These are phyloP conservation scores for Calonectria ilicicola DNA, from an alignment of 2,329 filamentous ascomycete genomes.

Conservation along the genomic window DNA sequence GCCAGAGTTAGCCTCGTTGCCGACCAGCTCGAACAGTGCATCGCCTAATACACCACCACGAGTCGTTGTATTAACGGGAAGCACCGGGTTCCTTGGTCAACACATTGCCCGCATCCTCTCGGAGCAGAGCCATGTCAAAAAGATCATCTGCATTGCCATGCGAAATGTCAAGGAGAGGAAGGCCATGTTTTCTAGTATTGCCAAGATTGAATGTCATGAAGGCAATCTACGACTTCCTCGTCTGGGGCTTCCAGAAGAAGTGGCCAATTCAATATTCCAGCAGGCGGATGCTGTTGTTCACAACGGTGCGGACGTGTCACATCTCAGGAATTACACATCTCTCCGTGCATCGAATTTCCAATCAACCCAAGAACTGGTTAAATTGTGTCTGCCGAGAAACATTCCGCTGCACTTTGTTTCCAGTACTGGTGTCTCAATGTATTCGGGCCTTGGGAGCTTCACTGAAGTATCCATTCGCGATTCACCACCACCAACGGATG, in stretches of 20 bases:
- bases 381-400: not conserved
- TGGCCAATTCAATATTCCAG: not conserved
- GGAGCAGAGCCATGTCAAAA: not conserved
- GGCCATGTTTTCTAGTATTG: not conserved
- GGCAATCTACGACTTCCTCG: not conserved
- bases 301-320: not conserved
- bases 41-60: not conserved
- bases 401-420: constrained; percentile 2
- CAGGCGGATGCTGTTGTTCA: not conserved
- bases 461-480: not conserved
- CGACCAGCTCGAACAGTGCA: not conserved
- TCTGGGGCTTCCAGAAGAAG: not conserved
- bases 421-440: not conserved
- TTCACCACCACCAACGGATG: not conserved
- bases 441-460: not conserved
- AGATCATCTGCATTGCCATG: constrained; percentile 10
- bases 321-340: not conserved
- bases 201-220: not conserved
- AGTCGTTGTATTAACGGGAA: constrained; percentile 2
- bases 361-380: not conserved
- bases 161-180: not conserved
- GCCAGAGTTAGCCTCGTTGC: not conserved
- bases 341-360: not conserved
- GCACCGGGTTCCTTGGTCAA: constrained; percentile 4
- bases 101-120: not conserved